Evolutionary conservation across 106 monocot genomes (phyloP).

Genomic region (Phalaenopsis equestris): DNA sequence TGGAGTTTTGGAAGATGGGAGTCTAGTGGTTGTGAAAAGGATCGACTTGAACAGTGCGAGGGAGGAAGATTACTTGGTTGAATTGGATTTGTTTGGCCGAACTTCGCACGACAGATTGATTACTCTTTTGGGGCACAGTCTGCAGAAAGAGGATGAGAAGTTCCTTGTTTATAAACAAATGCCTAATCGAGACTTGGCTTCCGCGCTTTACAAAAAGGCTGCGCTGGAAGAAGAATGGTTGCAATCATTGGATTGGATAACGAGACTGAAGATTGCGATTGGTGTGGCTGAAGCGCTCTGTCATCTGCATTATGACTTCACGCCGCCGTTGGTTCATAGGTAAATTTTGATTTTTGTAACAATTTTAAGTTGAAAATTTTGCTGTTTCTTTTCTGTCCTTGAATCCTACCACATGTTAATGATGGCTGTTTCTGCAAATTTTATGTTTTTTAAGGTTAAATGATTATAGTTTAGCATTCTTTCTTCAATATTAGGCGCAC

Average conservation of each 20-base stretch:
- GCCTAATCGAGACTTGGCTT: slow-evolving; percentile 57
- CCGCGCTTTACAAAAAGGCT: slow-evolving; percentile 43
- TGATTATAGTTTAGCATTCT: too few relatives aligned
- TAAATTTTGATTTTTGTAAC: slow-evolving; percentile 14
- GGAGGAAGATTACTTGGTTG: slow-evolving; percentile 32
- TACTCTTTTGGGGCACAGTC: slow-evolving; percentile 61
- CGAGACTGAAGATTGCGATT: slow-evolving; percentile 79
- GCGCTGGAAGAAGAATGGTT: slow-evolving; percentile 51
- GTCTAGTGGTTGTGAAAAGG: slow-evolving; percentile 67
- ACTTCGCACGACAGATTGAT: slow-evolving; percentile 57
- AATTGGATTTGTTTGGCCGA: slow-evolving; percentile 67
- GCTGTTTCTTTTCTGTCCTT: too few relatives aligned
- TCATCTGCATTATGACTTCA: slow-evolving; percentile 73
- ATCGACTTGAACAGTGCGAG: slow-evolving; percentile 22
- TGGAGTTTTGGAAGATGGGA: slow-evolving; percentile 59
- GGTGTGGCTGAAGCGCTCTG: slow-evolving; percentile 76
- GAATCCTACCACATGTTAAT: too few relatives aligned
- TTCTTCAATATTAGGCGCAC: too few relatives aligned
- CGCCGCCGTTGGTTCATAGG: slow-evolving; percentile 79
- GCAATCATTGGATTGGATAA: slow-evolving; percentile 86
- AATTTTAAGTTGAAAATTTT: background rate
- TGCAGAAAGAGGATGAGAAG: slow-evolving; percentile 72
- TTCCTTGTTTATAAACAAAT: slow-evolving; percentile 76
- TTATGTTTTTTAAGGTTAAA: background rate
- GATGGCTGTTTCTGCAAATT: background rate